phyloP scores from a whole-genome alignment of 2,329 filamentous ascomycete species.

The Aspergillus cejpii region DNA sequence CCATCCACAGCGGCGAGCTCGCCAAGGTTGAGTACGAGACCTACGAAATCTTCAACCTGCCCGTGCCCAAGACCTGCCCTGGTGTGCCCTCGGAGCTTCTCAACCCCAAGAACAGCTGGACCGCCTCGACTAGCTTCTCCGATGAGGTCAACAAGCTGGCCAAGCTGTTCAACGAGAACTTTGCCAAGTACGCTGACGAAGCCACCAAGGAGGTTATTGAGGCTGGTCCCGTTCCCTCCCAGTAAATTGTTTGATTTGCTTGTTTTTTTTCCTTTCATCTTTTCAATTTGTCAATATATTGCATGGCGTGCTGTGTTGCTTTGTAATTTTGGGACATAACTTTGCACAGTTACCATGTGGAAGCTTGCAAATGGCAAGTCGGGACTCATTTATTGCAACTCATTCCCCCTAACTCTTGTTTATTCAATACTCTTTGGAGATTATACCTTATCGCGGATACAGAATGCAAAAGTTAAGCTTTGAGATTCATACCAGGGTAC shows the following conservation, averaged over 20 bases:
- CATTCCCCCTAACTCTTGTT: not conserved
- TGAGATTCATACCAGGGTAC: no score
- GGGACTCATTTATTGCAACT: conserved; percentile 3
- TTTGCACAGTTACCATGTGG: conserved; percentile 5
- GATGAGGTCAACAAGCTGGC: conserved; percentile 86
- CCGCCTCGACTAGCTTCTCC: conserved; percentile 72
- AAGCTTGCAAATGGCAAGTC: conserved; percentile 5
- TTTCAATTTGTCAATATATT: conserved; percentile 9
- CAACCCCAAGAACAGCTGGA: conserved; percentile 93
- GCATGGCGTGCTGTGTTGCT: conserved; percentile 17
- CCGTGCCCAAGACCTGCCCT: conserved; percentile 86
- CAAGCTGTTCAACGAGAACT: conserved; percentile 89
- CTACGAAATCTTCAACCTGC: conserved; percentile 94
- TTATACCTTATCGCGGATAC: not conserved
- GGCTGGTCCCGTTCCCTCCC: conserved; percentile 35
- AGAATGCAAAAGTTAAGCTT: not conserved
- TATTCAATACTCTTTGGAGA: conserved; percentile 1
- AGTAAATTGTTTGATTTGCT: conserved; percentile 11
- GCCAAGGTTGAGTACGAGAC: conserved; percentile 88
- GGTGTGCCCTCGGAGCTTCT: conserved; percentile 85
- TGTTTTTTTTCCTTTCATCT: conserved; percentile 14
- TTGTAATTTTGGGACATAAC: conserved; percentile 8
- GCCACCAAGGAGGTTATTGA: conserved; percentile 71
- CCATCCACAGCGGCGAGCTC: conserved; percentile 95
- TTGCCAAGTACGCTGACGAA: conserved; percentile 86